A percentile compares a stretch with the other conserved stretches of the same genome.
phyloP scores from a whole-genome alignment of 2,329 filamentous ascomycete genomes.

The Paecilomyces dactylethromorphus region DNA sequence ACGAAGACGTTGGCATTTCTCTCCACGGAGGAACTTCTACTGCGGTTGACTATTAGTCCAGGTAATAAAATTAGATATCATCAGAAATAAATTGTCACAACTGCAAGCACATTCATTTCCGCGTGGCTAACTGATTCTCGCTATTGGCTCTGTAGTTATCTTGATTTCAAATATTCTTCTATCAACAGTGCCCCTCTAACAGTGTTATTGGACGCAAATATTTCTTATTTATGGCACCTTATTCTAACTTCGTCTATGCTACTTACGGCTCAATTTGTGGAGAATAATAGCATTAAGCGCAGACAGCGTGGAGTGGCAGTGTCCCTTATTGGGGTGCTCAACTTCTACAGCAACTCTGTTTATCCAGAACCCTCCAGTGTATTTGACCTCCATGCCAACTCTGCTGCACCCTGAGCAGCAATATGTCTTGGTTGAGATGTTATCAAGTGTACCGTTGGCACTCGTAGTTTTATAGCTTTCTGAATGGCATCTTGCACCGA shows the following conservation, averaged over 20 bases:
- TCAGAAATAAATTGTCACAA: conserved; percentile 32
- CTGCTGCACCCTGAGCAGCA: no score
- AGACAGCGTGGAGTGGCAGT: conserved; percentile 47
- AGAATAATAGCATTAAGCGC: conserved; percentile 44
- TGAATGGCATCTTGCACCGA: no score
- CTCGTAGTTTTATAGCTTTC: no score
- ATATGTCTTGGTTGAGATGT: no score
- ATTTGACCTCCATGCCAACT: no score
- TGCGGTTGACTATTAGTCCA: background rate
- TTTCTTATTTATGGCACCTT: conserved; percentile 38
- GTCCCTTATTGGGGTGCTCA: conserved; percentile 42
- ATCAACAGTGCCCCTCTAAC: conserved; percentile 41
- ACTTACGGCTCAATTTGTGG: conserved; percentile 48
- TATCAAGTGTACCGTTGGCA: no score
- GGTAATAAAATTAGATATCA: no score
- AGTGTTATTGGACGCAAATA: conserved; percentile 37
- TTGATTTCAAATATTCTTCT: conserved; percentile 26
- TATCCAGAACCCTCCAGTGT: no score
- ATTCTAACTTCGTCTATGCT: conserved; percentile 47
- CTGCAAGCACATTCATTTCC: conserved; percentile 30
- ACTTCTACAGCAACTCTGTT: conserved; percentile 35
- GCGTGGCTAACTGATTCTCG: conserved; percentile 45
- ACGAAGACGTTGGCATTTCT: conserved; percentile 1
- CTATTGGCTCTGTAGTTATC: conserved; percentile 32
- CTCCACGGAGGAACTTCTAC: background rate